Percentiles rank a stretch among this genome's conserved stretches.
phyloP scores from a whole-genome alignment of 2,329 filamentous ascomycete species.

The Trichoderma sp. region DNA sequence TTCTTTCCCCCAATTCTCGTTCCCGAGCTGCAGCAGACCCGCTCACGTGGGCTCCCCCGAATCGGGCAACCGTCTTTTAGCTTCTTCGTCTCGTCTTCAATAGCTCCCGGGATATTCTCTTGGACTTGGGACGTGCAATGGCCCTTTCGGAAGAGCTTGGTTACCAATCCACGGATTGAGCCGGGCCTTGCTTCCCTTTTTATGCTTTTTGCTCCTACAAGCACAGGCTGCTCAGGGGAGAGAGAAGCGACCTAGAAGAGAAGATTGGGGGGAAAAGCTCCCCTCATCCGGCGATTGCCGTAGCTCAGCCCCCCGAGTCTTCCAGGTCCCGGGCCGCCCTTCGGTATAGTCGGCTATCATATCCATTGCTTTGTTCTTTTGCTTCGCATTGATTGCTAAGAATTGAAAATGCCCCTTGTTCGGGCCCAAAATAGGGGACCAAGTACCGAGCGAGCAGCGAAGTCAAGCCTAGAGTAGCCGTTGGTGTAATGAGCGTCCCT shows the following conservation, averaged over 20 bases:
- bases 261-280: constrained; percentile 6
- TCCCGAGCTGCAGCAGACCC: constrained; percentile 15
- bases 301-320: not conserved
- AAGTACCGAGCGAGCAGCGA: not conserved
- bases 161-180: not conserved
- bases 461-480: constrained; percentile 29
- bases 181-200: not conserved
- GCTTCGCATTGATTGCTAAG: too few relatives aligned
- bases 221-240: not conserved
- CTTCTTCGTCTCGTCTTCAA: not conserved
- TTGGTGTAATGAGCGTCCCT: not conserved
- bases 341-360: constrained; percentile 27
- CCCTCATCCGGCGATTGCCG: constrained; percentile 25
- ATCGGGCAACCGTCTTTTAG: not conserved
- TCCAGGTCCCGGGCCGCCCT: not conserved
- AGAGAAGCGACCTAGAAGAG: not conserved
- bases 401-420: too few relatives aligned
- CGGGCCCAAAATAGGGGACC: not conserved
- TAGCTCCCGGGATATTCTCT: constrained; percentile 27
- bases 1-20: not conserved
- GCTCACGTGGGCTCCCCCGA: constrained; percentile 14
- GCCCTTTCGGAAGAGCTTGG: constrained; percentile 1
- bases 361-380: not conserved
- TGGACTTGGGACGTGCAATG: not conserved
- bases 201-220: too few relatives aligned